phyloP scores from a whole-genome alignment of 805 yeast genomes.

The Candida manassasensis region DNA sequence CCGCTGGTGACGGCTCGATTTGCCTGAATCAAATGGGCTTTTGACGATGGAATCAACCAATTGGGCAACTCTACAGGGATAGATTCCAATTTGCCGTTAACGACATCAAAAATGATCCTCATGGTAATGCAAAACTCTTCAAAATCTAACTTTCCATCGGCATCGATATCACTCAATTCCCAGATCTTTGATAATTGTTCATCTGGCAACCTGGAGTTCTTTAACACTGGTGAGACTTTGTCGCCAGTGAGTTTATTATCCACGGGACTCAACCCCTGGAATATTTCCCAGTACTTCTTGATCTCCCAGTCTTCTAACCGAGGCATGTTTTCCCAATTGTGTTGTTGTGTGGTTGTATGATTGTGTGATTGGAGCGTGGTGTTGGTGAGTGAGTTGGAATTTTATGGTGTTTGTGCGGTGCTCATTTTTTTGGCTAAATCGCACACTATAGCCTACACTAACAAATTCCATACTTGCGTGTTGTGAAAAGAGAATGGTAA shows the following conservation, averaged over 20 bases:
- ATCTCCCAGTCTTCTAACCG: constrained; percentile 92
- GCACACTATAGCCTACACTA: no score
- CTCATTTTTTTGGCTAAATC: no score
- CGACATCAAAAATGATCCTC: constrained; percentile 89
- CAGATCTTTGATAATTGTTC: constrained; percentile 78
- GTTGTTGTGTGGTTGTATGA: no score
- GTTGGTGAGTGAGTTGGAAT: no score
- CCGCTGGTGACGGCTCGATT: constrained; percentile 55
- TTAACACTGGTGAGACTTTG: constrained; percentile 78
- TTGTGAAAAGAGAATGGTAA: no score
- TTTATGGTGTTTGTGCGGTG: no score
- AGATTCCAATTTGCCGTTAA: constrained; percentile 55
- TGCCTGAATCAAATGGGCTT: constrained; percentile 81
- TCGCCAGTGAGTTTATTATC: constrained; percentile 79
- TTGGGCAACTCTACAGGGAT: constrained; percentile 76
- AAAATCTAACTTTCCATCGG: constrained; percentile 87
- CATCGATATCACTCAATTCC: constrained; percentile 90
- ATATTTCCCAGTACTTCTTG: constrained; percentile 96
- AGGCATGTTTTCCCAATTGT: constrained; percentile 35
- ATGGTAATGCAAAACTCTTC: constrained; percentile 98
- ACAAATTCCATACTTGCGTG: no score
- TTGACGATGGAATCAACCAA: constrained; percentile 90
- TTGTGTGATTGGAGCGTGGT: no score
- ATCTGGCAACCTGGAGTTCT: constrained; percentile 80
- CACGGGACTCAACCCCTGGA: constrained; percentile 80